Base-by-base conservation (phyloP, 208 protist genomes). In the Tritrichomonas foetus region DNA sequence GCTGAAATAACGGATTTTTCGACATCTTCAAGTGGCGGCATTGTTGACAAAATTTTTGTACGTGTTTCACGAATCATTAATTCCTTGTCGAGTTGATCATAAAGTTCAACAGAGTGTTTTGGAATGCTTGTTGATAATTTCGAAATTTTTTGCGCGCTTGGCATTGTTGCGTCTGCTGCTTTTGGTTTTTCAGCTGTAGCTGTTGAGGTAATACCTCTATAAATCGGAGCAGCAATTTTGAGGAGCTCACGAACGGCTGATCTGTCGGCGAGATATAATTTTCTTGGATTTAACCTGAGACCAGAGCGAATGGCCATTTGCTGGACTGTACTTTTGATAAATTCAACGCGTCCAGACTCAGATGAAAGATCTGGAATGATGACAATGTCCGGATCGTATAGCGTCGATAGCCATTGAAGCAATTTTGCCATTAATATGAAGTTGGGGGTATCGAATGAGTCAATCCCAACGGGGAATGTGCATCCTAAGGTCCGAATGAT, bases 301-400 rank as follows among this genome's bases (percentile, higher is more conserved):
- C 78, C 78, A 14, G 78, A 89, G 33, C 47, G 25, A 89, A 89
- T 57, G 33, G 78, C 78, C 78, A 89, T 89, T 57, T 89, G 78
- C 30, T 89, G 78, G 1, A 89, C 78, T 44, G 41, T 89, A 33
- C 78, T 49, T 89, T 49, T 89, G 1, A 89, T 36, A 57, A 89
- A 89, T 39, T 89, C 78, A n/a, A 89, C 78, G 39, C 78, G 78
- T 3, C 78, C 78, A 36, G 33, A 0, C 57, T 89, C 78, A 57
- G 3, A 47, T 33, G 78, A 89, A 36, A 89, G 44, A 20, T 89
- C 78, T 39, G 78, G 16, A 16, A 89, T 44, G 20, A 89, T 57
- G 3, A 89, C 78, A 39, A 89, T 53, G 33, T 89, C 78, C 0
- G 78, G 78, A 39, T 89, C 78, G 57, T 89, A 89, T 20, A 89